phyloP scores from a whole-genome alignment of 129 eudicot species.

The Centella asiatica region DNA sequence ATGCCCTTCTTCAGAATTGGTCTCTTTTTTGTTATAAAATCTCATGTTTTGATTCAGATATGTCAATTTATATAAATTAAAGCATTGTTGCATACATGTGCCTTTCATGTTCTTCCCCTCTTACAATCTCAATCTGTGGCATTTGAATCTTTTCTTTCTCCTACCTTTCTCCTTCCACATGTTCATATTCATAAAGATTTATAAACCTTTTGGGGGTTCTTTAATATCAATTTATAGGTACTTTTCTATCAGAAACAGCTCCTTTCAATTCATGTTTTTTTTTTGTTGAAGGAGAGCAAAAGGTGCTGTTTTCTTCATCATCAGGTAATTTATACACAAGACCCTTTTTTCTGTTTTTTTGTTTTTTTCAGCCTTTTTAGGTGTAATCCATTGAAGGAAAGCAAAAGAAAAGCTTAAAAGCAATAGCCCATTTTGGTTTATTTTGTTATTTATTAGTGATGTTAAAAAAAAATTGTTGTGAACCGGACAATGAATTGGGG shows the following conservation, averaged over 20 bases:
- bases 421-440: neutral
- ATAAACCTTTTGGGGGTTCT: neutral
- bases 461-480: conserved; percentile 4
- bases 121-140: neutral
- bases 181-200: neutral
- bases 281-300: conserved; percentile 18
- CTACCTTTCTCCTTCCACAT: neutral
- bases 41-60: conserved; percentile 2
- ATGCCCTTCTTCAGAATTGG: conserved; percentile 2
- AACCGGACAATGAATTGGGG: conserved; percentile 11
- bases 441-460: neutral
- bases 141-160: conserved; percentile 4
- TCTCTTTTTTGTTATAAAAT: neutral
- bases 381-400: conserved; percentile 1
- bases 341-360: neutral
- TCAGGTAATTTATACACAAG: conserved; percentile 8
- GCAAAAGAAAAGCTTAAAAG: neutral
- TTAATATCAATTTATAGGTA: conserved; percentile 1
- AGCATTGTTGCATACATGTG: conserved; percentile 15
- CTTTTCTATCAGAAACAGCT: conserved; percentile 2
- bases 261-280: neutral
- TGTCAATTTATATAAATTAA: neutral
- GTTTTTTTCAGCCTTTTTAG: conserved; percentile 5
- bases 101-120: conserved; percentile 8
- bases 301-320: conserved; percentile 20